phyloP scores from a whole-genome alignment of 75 land plant species.

The Adiantum capillusveneris region DNA sequence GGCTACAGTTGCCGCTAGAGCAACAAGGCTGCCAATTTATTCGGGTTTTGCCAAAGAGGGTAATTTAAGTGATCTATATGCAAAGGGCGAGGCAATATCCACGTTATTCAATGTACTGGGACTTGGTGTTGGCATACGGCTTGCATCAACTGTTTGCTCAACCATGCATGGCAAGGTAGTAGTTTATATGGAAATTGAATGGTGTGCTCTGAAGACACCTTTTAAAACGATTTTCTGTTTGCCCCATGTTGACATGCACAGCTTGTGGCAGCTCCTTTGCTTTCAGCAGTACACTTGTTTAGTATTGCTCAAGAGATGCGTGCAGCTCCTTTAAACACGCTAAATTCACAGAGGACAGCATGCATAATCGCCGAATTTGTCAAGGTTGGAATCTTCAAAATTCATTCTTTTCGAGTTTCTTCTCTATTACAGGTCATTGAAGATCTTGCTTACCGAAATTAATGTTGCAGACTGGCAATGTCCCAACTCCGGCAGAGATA shows the following conservation, averaged over 20 bases:
- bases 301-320: conserved; percentile 86
- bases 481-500: conserved; percentile 78
- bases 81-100: conserved; percentile 99
- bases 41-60: conserved; percentile 98
- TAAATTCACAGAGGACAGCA: conserved; percentile 92
- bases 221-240: too few relatives aligned
- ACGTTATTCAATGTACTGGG: conserved; percentile 92
- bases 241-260: conserved; percentile 11
- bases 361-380: conserved; percentile 77
- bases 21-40: conserved; percentile 94
- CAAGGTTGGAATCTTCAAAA: conserved; percentile 39
- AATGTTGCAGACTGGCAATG: conserved; percentile 53
- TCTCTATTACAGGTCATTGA: too few relatives aligned
- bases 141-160: conserved; percentile 84
- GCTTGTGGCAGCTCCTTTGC: conserved; percentile 72
- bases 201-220: too few relatives aligned
- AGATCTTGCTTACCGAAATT: neutral
- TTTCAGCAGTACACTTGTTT: conserved; percentile 77
- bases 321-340: conserved; percentile 86
- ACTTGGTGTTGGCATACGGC: conserved; percentile 78
- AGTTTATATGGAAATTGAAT: too few relatives aligned
- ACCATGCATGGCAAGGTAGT: conserved; percentile 92
- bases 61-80: conserved; percentile 96
- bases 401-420: too few relatives aligned
- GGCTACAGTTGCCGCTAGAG: conserved; percentile 98